Conservation (phyloP, 2,329 filamentous ascomycete species). For the Aspergillus cejpii region DNA sequence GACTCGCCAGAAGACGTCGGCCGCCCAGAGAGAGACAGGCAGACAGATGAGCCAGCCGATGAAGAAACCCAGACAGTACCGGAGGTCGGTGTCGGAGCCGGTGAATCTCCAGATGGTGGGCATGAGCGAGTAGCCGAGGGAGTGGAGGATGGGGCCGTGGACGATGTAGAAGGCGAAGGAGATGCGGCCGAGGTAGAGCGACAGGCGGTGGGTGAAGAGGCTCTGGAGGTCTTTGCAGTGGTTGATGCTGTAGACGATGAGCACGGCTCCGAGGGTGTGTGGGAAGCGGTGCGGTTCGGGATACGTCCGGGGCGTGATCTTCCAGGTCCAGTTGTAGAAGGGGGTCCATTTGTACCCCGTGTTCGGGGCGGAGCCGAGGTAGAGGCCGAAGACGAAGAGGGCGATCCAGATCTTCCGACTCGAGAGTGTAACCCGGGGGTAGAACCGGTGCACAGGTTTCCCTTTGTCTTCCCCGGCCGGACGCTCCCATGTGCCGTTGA, state of each 20-base stretch:
- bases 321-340: conserved; percentile 37
- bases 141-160: conserved; percentile 42
- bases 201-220: conserved; percentile 37
- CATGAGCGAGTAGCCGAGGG: conserved; percentile 41
- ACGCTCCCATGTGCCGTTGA: conserved; percentile 34
- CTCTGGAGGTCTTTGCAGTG: conserved; percentile 37
- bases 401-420: conserved; percentile 32
- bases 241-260: conserved; percentile 41
- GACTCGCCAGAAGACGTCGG: conserved; percentile 54
- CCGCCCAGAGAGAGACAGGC: conserved; percentile 46
- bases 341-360: conserved; percentile 37
- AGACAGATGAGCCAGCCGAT: conserved; percentile 38
- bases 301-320: conserved; percentile 37
- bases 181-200: conserved; percentile 44
- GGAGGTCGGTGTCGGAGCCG: conserved; percentile 35
- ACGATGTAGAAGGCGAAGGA: conserved; percentile 46
- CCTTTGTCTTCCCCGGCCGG: conserved; percentile 15
- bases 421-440: conserved; percentile 13
- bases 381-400: conserved; percentile 38
- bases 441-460: conserved; percentile 10
- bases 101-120: conserved; percentile 37
- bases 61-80: conserved; percentile 37
- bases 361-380: conserved; percentile 40
- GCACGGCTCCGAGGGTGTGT: conserved; percentile 38
- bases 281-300: conserved; percentile 42